Percentiles rank a stretch among this genome's conserved stretches.
Conservation (phyloP, 805 yeast genomes). For the Yarrowia sp. region DNA sequence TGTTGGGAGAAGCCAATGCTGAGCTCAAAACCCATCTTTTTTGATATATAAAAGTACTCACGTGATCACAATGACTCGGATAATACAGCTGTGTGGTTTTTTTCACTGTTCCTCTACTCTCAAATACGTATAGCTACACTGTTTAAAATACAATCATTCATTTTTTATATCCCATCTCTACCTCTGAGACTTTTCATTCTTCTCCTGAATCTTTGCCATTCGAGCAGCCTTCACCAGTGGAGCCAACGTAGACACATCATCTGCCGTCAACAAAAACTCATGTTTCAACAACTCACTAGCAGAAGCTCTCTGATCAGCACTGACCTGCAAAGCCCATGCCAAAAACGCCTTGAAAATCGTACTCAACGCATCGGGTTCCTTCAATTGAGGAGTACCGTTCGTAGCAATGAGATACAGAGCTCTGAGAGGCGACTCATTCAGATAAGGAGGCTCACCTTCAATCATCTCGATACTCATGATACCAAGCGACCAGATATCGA, state of each 20-base stretch:
- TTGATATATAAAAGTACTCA: too few species aligned
- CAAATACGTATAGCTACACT: too few species aligned
- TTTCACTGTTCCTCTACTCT: too few species aligned
- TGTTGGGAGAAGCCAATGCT: too few species aligned
- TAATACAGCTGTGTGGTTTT: too few species aligned
- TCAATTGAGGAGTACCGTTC: constrained; percentile 91
- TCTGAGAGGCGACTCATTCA: constrained; percentile 92
- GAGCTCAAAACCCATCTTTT: too few species aligned
- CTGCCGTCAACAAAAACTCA: constrained; percentile 46
- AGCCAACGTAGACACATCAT: constrained; percentile 37
- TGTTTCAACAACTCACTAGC: constrained; percentile 70
- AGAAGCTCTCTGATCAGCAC: constrained; percentile 74
- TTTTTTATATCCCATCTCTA: neutral
- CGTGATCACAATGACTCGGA: too few species aligned
- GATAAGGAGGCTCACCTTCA: constrained; percentile 97
- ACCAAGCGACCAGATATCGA: constrained; percentile 97
- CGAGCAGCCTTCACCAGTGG: constrained; percentile 40
- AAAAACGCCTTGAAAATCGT: constrained; percentile 65
- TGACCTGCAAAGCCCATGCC: constrained; percentile 75
- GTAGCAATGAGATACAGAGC: constrained; percentile 94
- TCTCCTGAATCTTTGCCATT: constrained; percentile 31
- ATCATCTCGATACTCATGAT: constrained; percentile 98
- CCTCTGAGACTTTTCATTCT: constrained; percentile 9
- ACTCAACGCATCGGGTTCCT: constrained; percentile 80
- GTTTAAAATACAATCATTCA: neutral